phyloP scores from a whole-genome alignment of 345 rosid species.

The Carallia pectinifolia region DNA sequence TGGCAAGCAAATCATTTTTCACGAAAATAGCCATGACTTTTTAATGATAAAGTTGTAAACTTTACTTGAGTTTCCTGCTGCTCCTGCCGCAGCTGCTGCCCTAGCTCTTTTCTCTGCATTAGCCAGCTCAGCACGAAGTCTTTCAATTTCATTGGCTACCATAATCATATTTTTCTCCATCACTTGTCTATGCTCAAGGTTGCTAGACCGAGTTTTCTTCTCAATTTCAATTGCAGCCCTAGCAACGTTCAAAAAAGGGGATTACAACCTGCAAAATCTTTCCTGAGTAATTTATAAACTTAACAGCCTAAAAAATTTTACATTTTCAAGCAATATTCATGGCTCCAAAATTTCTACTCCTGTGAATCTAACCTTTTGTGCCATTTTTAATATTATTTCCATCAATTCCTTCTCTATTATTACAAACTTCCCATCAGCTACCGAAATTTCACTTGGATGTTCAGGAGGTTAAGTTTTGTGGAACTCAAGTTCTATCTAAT shows the following conservation, averaged over 20 bases:
- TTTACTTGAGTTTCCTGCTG: conserved; percentile 49
- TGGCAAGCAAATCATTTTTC: not conserved
- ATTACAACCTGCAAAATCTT: too few species aligned
- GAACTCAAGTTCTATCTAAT: too few species aligned
- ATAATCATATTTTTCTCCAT: conserved; percentile 58
- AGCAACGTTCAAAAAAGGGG: conserved; percentile 10
- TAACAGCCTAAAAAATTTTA: too few species aligned
- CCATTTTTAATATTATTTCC: not conserved
- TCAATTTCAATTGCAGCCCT: conserved; percentile 75
- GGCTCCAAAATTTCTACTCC: too few species aligned
- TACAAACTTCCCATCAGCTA: not conserved
- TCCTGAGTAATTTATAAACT: not conserved
- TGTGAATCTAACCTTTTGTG: too few species aligned
- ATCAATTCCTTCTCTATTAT: not conserved
- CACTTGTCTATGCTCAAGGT: conserved; percentile 54
- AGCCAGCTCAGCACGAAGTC: conserved; percentile 44
- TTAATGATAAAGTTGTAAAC: not conserved
- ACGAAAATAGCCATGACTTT: too few species aligned
- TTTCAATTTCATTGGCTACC: conserved; percentile 52
- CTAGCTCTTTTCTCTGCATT: conserved; percentile 48
- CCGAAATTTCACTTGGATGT: too few species aligned
- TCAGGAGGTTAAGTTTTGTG: too few species aligned
- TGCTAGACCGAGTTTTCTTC: conserved; percentile 65
- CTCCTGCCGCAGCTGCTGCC: conserved; percentile 34
- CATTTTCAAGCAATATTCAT: too few species aligned